A percentile compares a stretch with the other conserved stretches of the same genome.
phyloP scores from a whole-genome alignment of 352 stramenopile genomes.

The Peronospora belbahrii region DNA sequence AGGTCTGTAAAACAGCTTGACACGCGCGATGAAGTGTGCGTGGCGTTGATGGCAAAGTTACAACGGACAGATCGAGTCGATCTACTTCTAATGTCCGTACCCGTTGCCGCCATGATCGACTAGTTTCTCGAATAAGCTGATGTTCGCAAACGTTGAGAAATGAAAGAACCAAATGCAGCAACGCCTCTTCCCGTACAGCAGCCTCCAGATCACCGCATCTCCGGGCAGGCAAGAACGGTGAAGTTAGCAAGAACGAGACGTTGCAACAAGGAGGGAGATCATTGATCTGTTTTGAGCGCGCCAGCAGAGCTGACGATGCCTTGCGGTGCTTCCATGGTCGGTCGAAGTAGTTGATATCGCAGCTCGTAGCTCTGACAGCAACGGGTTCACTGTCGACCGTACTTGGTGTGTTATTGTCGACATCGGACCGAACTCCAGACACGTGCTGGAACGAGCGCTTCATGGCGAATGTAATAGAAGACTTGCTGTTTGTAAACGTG shows the following conservation, averaged over 20 bases:
- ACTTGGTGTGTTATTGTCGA: slow-evolving; percentile 5
- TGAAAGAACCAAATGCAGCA: slow-evolving; percentile 52
- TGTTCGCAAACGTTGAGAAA: slow-evolving; percentile 75
- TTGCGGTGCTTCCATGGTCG: slow-evolving; percentile 19
- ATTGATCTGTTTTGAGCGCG: neutral
- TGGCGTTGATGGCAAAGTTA: slow-evolving; percentile 38
- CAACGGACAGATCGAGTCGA: slow-evolving; percentile 49
- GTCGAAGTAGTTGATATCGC: slow-evolving; percentile 11
- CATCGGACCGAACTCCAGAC: slow-evolving; percentile 9
- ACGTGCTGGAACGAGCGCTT: slow-evolving; percentile 44
- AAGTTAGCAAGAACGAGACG: slow-evolving; percentile 5
- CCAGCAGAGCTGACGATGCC: slow-evolving; percentile 7
- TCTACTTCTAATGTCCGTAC: slow-evolving; percentile 64
- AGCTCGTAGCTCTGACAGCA: slow-evolving; percentile 5
- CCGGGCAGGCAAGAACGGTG: slow-evolving; percentile 12
- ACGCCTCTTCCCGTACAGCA: slow-evolving; percentile 44
- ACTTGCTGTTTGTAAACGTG: slow-evolving; percentile 13
- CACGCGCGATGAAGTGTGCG: slow-evolving; percentile 53
- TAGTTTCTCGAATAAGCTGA: slow-evolving; percentile 49
- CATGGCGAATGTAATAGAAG: slow-evolving; percentile 23
- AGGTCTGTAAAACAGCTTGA: slow-evolving; percentile 54
- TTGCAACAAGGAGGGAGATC: slow-evolving; percentile 1
- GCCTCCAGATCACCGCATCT: slow-evolving; percentile 27
- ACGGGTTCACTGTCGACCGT: slow-evolving; percentile 8
- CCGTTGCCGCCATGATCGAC: slow-evolving; percentile 50